Conservation (phyloP, 495 filamentous ascomycete species). For the Lophiotrema nucula region DNA sequence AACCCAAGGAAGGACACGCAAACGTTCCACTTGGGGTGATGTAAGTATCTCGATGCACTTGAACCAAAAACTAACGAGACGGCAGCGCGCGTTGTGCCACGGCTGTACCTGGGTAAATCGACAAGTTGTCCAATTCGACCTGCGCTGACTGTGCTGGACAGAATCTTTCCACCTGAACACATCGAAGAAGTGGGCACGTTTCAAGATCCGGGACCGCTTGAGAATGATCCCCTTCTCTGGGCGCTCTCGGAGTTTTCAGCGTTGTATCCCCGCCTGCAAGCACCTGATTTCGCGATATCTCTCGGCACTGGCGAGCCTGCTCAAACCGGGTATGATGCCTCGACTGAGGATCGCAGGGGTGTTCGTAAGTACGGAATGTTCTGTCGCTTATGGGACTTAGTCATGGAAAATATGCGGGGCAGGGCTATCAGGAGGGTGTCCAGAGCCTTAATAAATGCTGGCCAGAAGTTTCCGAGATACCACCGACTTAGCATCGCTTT, state of each 20-base stretch:
- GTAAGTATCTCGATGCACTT: background rate
- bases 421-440: background rate
- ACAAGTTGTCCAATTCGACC: background rate
- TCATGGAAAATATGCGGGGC: background rate
- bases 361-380: slow-evolving; percentile 3
- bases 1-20: slow-evolving; percentile 5
- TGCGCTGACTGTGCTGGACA: background rate
- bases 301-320: background rate
- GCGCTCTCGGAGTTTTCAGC: background rate
- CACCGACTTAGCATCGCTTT: background rate
- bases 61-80: slow-evolving; percentile 2
- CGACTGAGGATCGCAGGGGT: background rate
- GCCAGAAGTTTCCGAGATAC: background rate
- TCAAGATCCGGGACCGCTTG: background rate
- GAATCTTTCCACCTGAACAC: background rate
- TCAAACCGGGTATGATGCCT: background rate
- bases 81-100: background rate
- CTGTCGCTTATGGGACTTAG: background rate
- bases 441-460: background rate
- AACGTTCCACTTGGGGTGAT: slow-evolving; percentile 13
- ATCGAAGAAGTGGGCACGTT: slow-evolving; percentile 1
- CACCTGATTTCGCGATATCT: background rate
- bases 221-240: background rate
- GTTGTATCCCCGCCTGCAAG: background rate
- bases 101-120: background rate